phyloP scores from a whole-genome alignment of 164 flowering plant species.

The Aristolochia fimbriata region DNA sequence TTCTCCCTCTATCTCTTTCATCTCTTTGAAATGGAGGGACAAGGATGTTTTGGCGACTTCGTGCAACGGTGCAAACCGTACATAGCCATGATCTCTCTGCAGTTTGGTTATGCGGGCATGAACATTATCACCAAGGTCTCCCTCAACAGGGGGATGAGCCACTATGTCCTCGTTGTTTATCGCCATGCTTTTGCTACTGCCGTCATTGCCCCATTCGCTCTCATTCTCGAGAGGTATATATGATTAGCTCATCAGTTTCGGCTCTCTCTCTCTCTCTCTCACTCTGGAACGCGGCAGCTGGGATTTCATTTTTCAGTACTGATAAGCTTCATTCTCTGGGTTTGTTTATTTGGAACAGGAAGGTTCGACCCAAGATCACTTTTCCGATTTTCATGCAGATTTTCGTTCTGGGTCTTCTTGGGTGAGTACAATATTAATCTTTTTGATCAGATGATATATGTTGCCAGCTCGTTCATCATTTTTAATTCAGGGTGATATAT shows the following conservation, averaged over 20 bases:
- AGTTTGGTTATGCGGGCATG: conserved; percentile 27
- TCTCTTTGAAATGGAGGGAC: conserved; percentile 13
- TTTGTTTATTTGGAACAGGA: conserved; percentile 14
- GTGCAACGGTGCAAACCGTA: conserved; percentile 12
- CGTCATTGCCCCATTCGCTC: conserved; percentile 21
- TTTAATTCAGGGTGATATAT: no score
- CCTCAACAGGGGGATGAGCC: conserved; percentile 25
- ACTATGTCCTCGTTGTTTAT: conserved; percentile 23
- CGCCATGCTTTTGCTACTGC: conserved; percentile 24
- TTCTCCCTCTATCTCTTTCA: no score
- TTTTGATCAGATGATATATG: no score
- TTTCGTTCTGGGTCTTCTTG: conserved; percentile 37
- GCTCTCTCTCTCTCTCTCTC: no score
- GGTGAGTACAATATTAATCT: no score
- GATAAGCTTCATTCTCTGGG: neutral
- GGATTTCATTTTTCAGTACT: neutral
- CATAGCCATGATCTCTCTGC: conserved; percentile 18
- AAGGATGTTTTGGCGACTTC: conserved; percentile 7
- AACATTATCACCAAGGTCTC: conserved; percentile 18
- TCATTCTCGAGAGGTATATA: conserved; percentile 21
- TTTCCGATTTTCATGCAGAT: conserved; percentile 30
- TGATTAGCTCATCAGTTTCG: neutral
- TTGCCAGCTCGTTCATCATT: no score
- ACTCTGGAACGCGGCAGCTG: no score
- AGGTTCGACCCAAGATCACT: conserved; percentile 32